Conservation (phyloP, 495 filamentous ascomycete genomes). For the Penicillium bialowiezense region DNA sequence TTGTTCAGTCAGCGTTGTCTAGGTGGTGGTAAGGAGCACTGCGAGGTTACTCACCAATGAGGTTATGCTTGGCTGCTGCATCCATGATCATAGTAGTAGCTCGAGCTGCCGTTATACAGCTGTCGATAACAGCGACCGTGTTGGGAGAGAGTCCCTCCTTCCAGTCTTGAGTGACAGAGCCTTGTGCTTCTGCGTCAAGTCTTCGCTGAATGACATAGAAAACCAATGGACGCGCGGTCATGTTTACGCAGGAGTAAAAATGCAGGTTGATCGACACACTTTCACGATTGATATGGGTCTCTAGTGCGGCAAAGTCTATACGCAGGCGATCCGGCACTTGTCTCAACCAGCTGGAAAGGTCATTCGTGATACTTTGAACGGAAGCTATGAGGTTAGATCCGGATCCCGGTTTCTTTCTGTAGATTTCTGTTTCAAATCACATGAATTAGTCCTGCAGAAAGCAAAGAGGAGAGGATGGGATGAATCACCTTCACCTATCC, state of each 20-base stretch:
- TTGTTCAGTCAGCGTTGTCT: neutral
- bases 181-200: slow-evolving; percentile 27
- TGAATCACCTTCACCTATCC: slow-evolving; percentile 35
- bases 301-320: slow-evolving; percentile 40
- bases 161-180: slow-evolving; percentile 33
- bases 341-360: slow-evolving; percentile 41
- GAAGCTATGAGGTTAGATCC: slow-evolving; percentile 42
- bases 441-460: neutral
- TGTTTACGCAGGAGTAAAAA: slow-evolving; percentile 52
- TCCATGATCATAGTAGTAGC: slow-evolving; percentile 48
- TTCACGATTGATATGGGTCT: slow-evolving; percentile 36
- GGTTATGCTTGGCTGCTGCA: slow-evolving; percentile 40
- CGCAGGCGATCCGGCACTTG: slow-evolving; percentile 41
- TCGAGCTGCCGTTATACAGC: slow-evolving; percentile 44
- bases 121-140: slow-evolving; percentile 46
- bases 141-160: slow-evolving; percentile 38
- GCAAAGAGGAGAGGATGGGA: neutral
- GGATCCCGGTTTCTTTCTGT: slow-evolving; percentile 41
- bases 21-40: neutral
- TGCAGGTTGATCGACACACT: slow-evolving; percentile 46
- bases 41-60: slow-evolving; percentile 32
- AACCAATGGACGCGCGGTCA: slow-evolving; percentile 48
- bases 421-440: slow-evolving; percentile 32
- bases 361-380: slow-evolving; percentile 43
- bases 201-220: slow-evolving; percentile 49